These are phyloP conservation scores for Cylindrodendrum hubeiense DNA, from an alignment of 2,329 filamentous ascomycete genomes.

Conservation along the genomic window DNA sequence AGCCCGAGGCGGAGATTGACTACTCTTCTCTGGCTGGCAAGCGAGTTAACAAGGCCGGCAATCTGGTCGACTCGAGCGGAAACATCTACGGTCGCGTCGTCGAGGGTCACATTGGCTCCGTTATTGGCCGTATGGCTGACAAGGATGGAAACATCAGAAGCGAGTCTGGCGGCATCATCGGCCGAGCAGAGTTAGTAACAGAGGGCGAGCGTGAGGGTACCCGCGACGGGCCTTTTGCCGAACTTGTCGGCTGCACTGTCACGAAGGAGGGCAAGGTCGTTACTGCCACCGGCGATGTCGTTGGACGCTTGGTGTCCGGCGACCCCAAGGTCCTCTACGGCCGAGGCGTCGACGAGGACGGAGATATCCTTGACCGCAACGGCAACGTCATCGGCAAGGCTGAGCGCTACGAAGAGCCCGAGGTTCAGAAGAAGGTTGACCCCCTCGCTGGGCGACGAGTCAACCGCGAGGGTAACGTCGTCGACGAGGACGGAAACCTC, in stretches of 20 bases:
- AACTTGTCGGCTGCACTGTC: slow-evolving; percentile 73
- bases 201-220: slow-evolving; percentile 72
- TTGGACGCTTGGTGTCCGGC: slow-evolving; percentile 78
- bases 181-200: slow-evolving; percentile 68
- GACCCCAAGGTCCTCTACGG: slow-evolving; percentile 80
- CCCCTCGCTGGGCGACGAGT: slow-evolving; percentile 67
- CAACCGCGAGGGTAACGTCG: slow-evolving; percentile 70
- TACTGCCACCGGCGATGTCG: slow-evolving; percentile 75
- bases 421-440: slow-evolving; percentile 64
- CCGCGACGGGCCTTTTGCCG: slow-evolving; percentile 77
- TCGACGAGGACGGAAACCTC: slow-evolving; percentile 69
- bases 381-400: slow-evolving; percentile 70
- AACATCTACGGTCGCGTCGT: slow-evolving; percentile 75
- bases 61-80: slow-evolving; percentile 69
- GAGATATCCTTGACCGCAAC: slow-evolving; percentile 84
- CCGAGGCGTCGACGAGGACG: slow-evolving; percentile 82
- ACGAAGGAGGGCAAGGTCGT: slow-evolving; percentile 78
- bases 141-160: slow-evolving; percentile 79
- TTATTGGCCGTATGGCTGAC: slow-evolving; percentile 77
- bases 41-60: slow-evolving; percentile 70
- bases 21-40: slow-evolving; percentile 65
- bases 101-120: slow-evolving; percentile 72
- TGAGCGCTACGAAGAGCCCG: slow-evolving; percentile 70
- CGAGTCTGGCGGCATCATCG: slow-evolving; percentile 74
- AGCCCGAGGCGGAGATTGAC: slow-evolving; percentile 64